Base-by-base conservation (phyloP, 331 rosid species). In the Ulmus americana region DNA sequence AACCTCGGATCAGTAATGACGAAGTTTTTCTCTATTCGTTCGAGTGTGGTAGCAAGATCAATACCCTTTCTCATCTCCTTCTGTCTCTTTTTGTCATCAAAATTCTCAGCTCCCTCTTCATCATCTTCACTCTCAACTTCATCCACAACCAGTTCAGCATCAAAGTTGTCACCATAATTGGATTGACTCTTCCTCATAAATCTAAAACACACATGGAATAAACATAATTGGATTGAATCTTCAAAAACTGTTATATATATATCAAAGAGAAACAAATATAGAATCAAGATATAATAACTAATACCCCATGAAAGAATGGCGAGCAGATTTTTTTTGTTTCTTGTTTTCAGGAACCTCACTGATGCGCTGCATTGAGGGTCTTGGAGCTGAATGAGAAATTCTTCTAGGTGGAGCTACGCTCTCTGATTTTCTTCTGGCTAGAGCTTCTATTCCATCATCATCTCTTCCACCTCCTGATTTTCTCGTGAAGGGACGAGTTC, bases 1-100 rank as follows among this genome's bases (percentile, higher is more conserved):
- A 92, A 84, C 77, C 98, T 82, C 39, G 98, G 98, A 82, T 92
- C 98, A 14, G 98, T 87, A 62, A 92, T 85, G 80, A 92, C 98
- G 59, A 92, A 92, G 77, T 92, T 92, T 67, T 92, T 92, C 88
- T 92, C 98, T 14, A 92, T 92, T 70, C 98, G 97, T 69, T 92
- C 98, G 6, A 92, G 95, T 10, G 98, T 92, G n/a, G 98, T 92
- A 22, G 98, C 98, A 67, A 92, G 90, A 82, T 92, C 98, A 69
- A 92, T 79, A 79, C 97, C 98, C 82, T 87, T 92, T 68, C 97
- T 75, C 90, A 83, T 92, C 71, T 87, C 91, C 77, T 82, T 92
- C 48, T 77, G 86, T 41, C 86, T 81, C 63, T 60, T 81, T 77
- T 74, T 92, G 71, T 57, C 86, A 14, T 89, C 95, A 6, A 79